phyloP scores from a whole-genome alignment of 768 basidiomycete species.

The Paxillus involutus region DNA sequence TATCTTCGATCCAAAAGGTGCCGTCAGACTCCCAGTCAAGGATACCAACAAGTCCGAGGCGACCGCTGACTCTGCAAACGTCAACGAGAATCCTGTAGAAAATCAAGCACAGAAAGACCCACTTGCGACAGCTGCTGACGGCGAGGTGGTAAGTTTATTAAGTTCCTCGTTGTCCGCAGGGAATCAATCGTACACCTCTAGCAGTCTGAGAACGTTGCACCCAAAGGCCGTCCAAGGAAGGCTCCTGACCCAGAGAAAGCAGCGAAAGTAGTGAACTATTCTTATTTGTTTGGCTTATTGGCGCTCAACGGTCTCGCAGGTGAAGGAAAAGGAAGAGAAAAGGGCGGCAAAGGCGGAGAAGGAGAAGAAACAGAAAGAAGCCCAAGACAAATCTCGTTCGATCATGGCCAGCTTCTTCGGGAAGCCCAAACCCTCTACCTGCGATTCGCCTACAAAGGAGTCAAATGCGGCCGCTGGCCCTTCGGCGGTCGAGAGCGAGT shows the following conservation, averaged over 20 bases:
- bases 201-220: slow-evolving; percentile 25
- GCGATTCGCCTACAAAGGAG: slow-evolving; percentile 23
- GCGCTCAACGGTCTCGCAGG: slow-evolving; percentile 38
- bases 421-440: slow-evolving; percentile 47
- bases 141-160: slow-evolving; percentile 35
- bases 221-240: slow-evolving; percentile 49
- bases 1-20: slow-evolving; percentile 54
- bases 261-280: slow-evolving; percentile 27
- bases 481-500: slow-evolving; percentile 54
- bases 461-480: slow-evolving; percentile 29
- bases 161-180: background rate
- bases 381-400: slow-evolving; percentile 69
- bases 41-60: slow-evolving; percentile 27
- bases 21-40: slow-evolving; percentile 33
- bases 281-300: background rate
- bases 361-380: slow-evolving; percentile 70
- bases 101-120: slow-evolving; percentile 30
- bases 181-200: slow-evolving; percentile 3
- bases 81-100: slow-evolving; percentile 1
- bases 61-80: slow-evolving; percentile 1
- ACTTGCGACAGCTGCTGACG: slow-evolving; percentile 36
- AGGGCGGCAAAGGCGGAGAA: slow-evolving; percentile 68
- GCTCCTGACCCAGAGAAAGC: slow-evolving; percentile 53
- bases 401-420: slow-evolving; percentile 80
- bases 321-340: slow-evolving; percentile 67